Evolutionary conservation across 495 filamentous ascomycete species (phyloP).

Genomic region (Penicillium salamii): DNA sequence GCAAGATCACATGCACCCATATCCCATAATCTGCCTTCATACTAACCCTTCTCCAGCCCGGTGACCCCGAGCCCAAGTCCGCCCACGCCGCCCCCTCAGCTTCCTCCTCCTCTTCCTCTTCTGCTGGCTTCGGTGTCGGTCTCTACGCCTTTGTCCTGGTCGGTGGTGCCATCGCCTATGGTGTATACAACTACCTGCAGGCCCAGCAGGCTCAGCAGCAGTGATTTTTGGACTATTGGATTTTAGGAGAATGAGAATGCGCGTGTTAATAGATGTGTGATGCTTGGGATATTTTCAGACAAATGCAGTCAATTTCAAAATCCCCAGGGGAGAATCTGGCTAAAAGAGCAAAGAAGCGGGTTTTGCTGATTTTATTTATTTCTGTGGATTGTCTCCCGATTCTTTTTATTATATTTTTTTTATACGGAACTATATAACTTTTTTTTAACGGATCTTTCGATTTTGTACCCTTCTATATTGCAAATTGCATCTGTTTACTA

Average conservation of each 20-base stretch:
- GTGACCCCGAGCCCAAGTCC: constrained; percentile 75
- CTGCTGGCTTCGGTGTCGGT: constrained; percentile 65
- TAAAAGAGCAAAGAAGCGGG: constrained; percentile 9
- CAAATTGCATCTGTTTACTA: too few species aligned
- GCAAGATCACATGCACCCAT: constrained; percentile 5
- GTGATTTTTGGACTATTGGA: constrained; percentile 15
- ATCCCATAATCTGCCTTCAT: not conserved
- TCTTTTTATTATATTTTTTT: not conserved
- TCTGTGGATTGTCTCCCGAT: not conserved
- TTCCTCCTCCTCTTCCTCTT: constrained; percentile 42
- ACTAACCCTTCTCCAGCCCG: constrained; percentile 54
- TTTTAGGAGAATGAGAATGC: not conserved
- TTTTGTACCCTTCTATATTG: too few species aligned
- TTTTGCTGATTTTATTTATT: not conserved
- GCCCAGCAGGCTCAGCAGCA: constrained; percentile 40
- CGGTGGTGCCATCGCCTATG: constrained; percentile 75
- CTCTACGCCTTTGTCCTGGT: constrained; percentile 80
- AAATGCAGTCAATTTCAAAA: not conserved
- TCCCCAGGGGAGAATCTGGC: not conserved
- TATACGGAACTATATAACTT: too few species aligned
- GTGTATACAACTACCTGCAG: constrained; percentile 84
- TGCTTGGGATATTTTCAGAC: not conserved
- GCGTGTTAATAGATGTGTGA: too few species aligned
- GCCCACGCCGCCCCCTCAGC: constrained; percentile 45
- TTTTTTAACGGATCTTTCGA: too few species aligned